Percentiles rank a stretch among this genome's conserved stretches.
phyloP scores from a whole-genome alignment of 139 green algal species.

The Coccomyxa sp. region DNA sequence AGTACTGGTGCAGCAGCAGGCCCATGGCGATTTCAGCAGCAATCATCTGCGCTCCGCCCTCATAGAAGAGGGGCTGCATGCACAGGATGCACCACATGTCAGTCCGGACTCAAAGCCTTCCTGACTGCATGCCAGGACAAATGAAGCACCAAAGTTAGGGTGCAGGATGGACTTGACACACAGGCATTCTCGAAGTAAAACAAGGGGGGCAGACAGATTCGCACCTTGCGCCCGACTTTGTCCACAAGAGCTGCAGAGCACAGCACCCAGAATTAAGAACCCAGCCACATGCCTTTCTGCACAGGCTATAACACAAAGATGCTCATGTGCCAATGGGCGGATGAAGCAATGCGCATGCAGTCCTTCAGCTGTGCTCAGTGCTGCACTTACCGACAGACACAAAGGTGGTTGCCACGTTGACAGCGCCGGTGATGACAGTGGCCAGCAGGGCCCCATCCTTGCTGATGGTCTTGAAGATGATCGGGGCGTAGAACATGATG shows the following conservation, averaged over 20 bases:
- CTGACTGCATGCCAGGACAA: too few species aligned
- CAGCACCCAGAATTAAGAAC: too few species aligned
- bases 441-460: background rate
- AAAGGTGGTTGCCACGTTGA: background rate
- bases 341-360: too few species aligned
- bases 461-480: background rate
- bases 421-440: background rate
- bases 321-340: too few species aligned
- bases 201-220: background rate
- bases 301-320: too few species aligned
- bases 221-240: background rate
- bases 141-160: background rate
- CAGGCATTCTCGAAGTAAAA: background rate
- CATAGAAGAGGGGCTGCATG: background rate
- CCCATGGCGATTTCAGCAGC: background rate
- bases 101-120: too few species aligned
- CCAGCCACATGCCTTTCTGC: too few species aligned
- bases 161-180: background rate
- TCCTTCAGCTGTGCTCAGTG: too few species aligned
- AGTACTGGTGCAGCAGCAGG: background rate
- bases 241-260: background rate
- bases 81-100: background rate
- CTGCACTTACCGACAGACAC: background rate
- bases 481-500: background rate
- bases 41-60: slow-evolving; percentile 2